Evolutionary conservation across 768 basidiomycete species (phyloP).

Genomic region (Gloeopeniophorella convolvens): DNA sequence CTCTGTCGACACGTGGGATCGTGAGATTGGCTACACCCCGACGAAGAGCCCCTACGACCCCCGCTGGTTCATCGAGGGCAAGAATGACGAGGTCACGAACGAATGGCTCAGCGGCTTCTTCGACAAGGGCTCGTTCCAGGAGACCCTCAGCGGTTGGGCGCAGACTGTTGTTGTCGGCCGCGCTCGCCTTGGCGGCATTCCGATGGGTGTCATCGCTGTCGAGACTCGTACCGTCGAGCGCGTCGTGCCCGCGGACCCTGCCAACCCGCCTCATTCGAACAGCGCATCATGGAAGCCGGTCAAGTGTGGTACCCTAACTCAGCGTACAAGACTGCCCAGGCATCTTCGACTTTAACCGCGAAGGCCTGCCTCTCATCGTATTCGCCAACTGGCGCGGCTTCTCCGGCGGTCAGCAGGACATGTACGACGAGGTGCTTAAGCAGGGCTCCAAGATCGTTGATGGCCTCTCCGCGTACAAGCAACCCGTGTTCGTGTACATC

Average conservation of each 20-base stretch:
- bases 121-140: slow-evolving; percentile 96
- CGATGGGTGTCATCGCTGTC: slow-evolving; percentile 96
- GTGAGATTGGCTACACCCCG: slow-evolving; percentile 81
- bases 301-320: slow-evolving; percentile 99
- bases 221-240: slow-evolving; percentile 97
- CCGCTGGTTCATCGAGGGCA: slow-evolving; percentile 96
- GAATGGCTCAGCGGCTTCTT: slow-evolving; percentile 90
- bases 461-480: slow-evolving; percentile 93
- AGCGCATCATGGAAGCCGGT: slow-evolving; percentile 98
- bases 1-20: slow-evolving; percentile 79
- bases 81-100: slow-evolving; percentile 71
- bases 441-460: slow-evolving; percentile 99
- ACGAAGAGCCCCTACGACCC: slow-evolving; percentile 96
- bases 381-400: slow-evolving; percentile 99
- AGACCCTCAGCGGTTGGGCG: slow-evolving; percentile 98
- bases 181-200: slow-evolving; percentile 93
- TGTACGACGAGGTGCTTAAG: slow-evolving; percentile 97
- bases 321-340: slow-evolving; percentile 98
- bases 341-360: slow-evolving; percentile 99
- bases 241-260: slow-evolving; percentile 94
- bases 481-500: slow-evolving; percentile 97
- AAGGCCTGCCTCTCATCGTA: slow-evolving; percentile 93
- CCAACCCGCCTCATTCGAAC: slow-evolving; percentile 96
- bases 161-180: slow-evolving; percentile 98
- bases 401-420: slow-evolving; percentile 98